Percentiles rank a stretch among this genome's conserved stretches.
Conservation (phyloP, 148 eudicot genomes). For the Vaccinium myrtillus region DNA sequence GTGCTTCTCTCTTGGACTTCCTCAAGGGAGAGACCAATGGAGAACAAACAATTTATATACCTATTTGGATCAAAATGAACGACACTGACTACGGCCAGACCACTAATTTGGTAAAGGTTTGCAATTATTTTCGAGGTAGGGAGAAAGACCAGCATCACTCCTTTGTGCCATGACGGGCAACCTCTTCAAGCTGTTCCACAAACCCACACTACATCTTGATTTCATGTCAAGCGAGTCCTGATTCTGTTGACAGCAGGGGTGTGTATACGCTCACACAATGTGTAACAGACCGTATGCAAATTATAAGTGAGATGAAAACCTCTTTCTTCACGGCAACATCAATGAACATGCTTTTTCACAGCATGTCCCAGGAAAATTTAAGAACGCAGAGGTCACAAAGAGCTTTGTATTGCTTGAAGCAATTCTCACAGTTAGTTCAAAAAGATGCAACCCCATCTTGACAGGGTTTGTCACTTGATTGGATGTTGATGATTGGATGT, state of each 20-base stretch:
- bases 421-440: background rate
- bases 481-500: background rate
- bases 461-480: background rate
- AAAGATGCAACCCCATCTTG: background rate
- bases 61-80: background rate
- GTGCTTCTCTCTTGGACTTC: background rate
- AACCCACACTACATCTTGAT: background rate
- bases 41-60: background rate
- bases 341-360: background rate
- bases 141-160: background rate
- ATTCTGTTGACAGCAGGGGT: background rate
- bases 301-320: background rate
- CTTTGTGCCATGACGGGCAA: slow-evolving; percentile 4
- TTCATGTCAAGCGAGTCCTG: background rate
- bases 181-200: background rate
- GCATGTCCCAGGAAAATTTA: background rate
- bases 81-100: background rate
- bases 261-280: background rate
- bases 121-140: background rate
- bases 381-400: background rate
- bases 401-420: background rate
- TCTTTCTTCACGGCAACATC: background rate
- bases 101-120: background rate
- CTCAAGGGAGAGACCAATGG: background rate
- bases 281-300: background rate